Conservation (phyloP, 805 yeast genomes). For the Saturnispora bothae region DNA sequence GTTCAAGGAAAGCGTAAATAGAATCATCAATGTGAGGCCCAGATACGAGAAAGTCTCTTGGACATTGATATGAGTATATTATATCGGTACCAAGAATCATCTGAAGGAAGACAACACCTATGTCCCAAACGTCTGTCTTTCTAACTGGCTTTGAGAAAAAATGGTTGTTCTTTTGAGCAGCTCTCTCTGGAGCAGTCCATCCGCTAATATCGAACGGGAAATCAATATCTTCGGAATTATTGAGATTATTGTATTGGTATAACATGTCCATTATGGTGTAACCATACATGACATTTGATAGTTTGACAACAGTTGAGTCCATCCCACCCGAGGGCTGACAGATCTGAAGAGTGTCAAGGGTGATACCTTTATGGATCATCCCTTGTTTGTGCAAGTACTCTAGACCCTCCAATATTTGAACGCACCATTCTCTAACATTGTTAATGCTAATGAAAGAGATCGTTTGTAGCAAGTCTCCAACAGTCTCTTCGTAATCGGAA, state of each 20-base stretch:
- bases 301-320: conserved; percentile 47
- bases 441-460: conserved; percentile 59
- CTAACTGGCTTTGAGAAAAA: conserved; percentile 44
- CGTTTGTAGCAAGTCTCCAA: conserved; percentile 57
- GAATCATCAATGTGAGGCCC: conserved; percentile 35
- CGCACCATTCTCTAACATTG: conserved; percentile 79
- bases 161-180: conserved; percentile 15
- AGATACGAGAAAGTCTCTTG: conserved; percentile 47
- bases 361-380: conserved; percentile 58
- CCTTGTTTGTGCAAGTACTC: conserved; percentile 85
- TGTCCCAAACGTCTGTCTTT: conserved; percentile 88
- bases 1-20: conserved; percentile 53
- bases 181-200: conserved; percentile 81
- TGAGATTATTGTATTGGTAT: conserved; percentile 23
- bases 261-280: conserved; percentile 34
- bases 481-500: conserved; percentile 49
- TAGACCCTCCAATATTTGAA: conserved; percentile 74
- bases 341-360: conserved; percentile 47
- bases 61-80: conserved; percentile 44
- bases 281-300: conserved; percentile 53
- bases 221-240: conserved; percentile 16
- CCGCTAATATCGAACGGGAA: conserved; percentile 24
- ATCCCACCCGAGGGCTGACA: conserved; percentile 36
- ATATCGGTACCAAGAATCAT: conserved; percentile 51
- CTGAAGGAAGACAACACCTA: conserved; percentile 70